phyloP scores from a whole-genome alignment of 2,329 filamentous ascomycete species.

The Colletotrichum musae region DNA sequence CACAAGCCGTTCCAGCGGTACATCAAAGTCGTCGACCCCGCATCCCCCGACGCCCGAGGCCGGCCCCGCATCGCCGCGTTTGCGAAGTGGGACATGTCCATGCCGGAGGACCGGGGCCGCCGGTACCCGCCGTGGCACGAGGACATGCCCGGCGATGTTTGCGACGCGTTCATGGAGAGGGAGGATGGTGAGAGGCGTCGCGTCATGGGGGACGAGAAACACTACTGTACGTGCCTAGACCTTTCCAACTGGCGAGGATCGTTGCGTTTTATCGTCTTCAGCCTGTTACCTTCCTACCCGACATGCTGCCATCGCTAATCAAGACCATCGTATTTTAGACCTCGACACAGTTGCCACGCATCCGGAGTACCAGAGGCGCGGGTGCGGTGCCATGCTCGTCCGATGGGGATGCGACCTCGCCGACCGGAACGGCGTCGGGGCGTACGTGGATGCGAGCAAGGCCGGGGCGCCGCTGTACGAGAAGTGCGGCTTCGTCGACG shows the following conservation, averaged over 20 bases:
- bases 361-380: slow-evolving; percentile 46
- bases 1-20: slow-evolving; percentile 32
- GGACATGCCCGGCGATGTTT: slow-evolving; percentile 25
- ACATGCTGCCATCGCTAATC: background rate
- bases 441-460: slow-evolving; percentile 46
- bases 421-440: slow-evolving; percentile 41
- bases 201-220: slow-evolving; percentile 24
- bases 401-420: slow-evolving; percentile 46
- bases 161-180: slow-evolving; percentile 18
- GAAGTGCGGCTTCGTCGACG: slow-evolving; percentile 32
- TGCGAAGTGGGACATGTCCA: slow-evolving; percentile 37
- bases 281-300: too few species aligned
- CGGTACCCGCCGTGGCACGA: slow-evolving; percentile 31
- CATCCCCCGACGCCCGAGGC: background rate
- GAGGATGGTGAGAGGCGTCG: slow-evolving; percentile 10
- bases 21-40: slow-evolving; percentile 30
- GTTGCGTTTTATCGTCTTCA: too few species aligned
- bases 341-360: slow-evolving; percentile 47
- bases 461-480: slow-evolving; percentile 23
- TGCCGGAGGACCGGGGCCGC: slow-evolving; percentile 18
- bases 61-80: slow-evolving; percentile 30
- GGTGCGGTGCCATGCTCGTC: slow-evolving; percentile 45
- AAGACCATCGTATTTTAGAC: slow-evolving; percentile 22
- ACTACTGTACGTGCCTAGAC: slow-evolving; percentile 10
- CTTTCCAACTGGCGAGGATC: too few species aligned